Evolutionary conservation across 306 rosid genomes (phyloP), one percentile per base, ranked within the genome.

Genomic region (Alnus glutinosa): DNA sequence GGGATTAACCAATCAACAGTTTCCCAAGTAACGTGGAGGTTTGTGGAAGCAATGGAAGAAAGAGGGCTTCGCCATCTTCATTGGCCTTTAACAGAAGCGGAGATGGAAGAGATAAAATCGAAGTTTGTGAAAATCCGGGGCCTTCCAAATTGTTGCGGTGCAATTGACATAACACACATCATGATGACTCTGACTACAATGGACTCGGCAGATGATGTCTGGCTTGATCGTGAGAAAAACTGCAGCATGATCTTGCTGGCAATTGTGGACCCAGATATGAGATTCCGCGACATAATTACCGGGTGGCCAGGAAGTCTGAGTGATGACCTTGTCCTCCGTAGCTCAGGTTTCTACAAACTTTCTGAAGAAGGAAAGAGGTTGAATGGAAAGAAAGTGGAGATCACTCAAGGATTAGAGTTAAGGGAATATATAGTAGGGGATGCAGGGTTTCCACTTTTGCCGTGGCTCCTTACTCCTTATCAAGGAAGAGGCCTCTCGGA

Each of bases 231-330:
- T 0, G 90, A 90, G 90, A 85, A 88, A 86, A 94, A 94, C 79
- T 88, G 97, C 86, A 94, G 98, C 91, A 94, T 94, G 97, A 67
- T 84, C 72, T 76, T 94, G 85, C 98, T 89, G 85, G 98, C 90
- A 79, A 82, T 94, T 12, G 97, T 94, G 70, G 98, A 94, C 77
- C 89, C 97, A 0, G 87, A 88, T 72, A 75, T 90, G 91, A 90
- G 92, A 86, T 90, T 94, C 83, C 86, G 89, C 13, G 91, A 89
- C 86, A 77, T 94, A 80, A 82, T 92, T 71, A 78, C 93, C 3
- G 97, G 98, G 57, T 94, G 98, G 96, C 98, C 98, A 1, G 97
- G 98, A 81, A 94, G 96, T 77, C 34, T 92, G 75, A 87, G 88
- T 12, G 97, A 94, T 49, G 85, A 82, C 18, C 47, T 58, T n/a